phyloP scores from a whole-genome alignment of 2,329 filamentous ascomycete genomes.

The Coniella lustricola region DNA sequence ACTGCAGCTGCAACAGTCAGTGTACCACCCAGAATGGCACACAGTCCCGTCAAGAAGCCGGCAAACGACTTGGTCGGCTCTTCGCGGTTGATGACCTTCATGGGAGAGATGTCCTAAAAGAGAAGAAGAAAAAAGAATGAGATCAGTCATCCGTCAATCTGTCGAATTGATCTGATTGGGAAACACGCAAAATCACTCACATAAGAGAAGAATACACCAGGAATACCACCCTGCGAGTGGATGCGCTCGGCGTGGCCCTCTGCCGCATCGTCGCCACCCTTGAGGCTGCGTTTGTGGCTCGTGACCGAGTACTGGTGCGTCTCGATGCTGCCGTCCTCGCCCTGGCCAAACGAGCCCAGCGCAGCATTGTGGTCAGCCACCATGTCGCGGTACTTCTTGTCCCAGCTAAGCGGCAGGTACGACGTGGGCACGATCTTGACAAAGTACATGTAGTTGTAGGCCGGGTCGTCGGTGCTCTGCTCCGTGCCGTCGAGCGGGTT shows the following conservation, averaged over 20 bases:
- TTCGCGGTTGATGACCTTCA: conserved; percentile 99
- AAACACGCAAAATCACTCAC: conserved; percentile 44
- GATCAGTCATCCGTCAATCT: neutral
- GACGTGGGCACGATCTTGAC: conserved; percentile 96
- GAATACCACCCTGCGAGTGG: conserved; percentile 86
- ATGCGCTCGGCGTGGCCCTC: conserved; percentile 89
- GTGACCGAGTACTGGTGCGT: conserved; percentile 98
- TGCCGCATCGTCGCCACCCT: conserved; percentile 73
- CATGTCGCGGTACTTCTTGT: conserved; percentile 44
- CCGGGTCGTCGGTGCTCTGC: conserved; percentile 72
- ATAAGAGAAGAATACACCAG: conserved; percentile 97
- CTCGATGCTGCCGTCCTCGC: conserved; percentile 74
- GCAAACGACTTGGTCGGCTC: conserved; percentile 82
- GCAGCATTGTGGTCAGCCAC: conserved; percentile 47
- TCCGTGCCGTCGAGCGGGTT: conserved; percentile 81
- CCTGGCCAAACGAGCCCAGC: conserved; percentile 61
- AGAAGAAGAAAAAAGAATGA: conserved; percentile 17
- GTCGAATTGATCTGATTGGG: no score
- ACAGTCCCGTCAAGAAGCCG: conserved; percentile 88
- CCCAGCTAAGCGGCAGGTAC: conserved; percentile 88
- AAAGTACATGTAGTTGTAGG: conserved; percentile 98
- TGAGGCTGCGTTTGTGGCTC: conserved; percentile 83
- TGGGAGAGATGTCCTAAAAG: conserved; percentile 84
- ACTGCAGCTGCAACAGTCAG: conserved; percentile 91
- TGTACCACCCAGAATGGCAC: conserved; percentile 89